Base-by-base conservation (phyloP, 129 eudicot species). In the Tanacetum coccineum region DNA sequence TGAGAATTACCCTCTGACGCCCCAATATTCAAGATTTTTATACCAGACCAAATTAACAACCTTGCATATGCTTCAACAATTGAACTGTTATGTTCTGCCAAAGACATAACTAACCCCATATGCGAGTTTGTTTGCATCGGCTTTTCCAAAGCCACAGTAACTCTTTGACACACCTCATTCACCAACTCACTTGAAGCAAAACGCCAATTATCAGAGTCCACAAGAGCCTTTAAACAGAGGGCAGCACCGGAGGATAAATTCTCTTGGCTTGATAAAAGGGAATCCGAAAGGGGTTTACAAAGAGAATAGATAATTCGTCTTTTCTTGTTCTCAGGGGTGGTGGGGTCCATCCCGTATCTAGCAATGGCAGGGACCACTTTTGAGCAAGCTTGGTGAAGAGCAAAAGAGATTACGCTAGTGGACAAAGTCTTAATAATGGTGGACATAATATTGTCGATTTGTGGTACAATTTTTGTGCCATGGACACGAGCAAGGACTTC, bases 331-430 rank as follows among this genome's bases (percentile, higher is more conserved):
- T 86, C 87, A 26, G 89, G 86, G 7, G 92, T 88, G 6, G 86
- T 86, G 11, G 98, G 96, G 65, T 86, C 95, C 66, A 93, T 93
- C 60, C 85, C 96, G 57, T 86, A 88, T 62, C 96, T 78, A 2
- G 98, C 86, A 30, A 93, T 86, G 10, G 99, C 90, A 6, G 95
- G 99, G 75, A 93, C 90, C 54, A 93, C 99, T 71, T 93, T 93
- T 45, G 99, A 82, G 77, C 99, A 89, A 58, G 99, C 99, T 57
- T 89, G 96, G 44, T 93, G 99, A 77, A 89, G 96, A 55, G 98
- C 87, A 67, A 93, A 93, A 18, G 96, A 90, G 21, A 90, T 87
- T 0, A 84, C 96, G 49, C 96, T 86, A 8, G 87, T 78, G 54
- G 86, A 70, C 54, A 93, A 63, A 8, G 90, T 93, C 65, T 77